These are phyloP conservation scores for Thelephora terrestris DNA, from an alignment of 1,284 basidiomycete genomes.

Conservation along the genomic window DNA sequence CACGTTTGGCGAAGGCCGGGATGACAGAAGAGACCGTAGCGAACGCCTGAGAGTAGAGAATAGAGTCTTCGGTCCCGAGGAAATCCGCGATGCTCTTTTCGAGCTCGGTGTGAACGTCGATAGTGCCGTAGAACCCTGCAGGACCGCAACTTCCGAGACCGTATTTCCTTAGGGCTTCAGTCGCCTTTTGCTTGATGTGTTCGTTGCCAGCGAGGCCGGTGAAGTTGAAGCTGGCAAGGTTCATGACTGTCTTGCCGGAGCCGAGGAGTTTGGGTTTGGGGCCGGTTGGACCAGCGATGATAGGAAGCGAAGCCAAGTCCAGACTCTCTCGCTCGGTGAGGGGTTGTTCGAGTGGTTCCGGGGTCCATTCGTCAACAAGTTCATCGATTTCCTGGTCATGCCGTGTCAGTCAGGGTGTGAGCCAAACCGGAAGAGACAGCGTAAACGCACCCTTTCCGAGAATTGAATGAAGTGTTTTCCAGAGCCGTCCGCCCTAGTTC, in stretches of 20 bases:
- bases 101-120: slow-evolving; percentile 88
- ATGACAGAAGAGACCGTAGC: slow-evolving; percentile 91
- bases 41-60: slow-evolving; percentile 94
- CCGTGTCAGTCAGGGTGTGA: neutral
- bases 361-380: slow-evolving; percentile 91
- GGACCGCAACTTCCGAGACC: slow-evolving; percentile 96
- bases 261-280: slow-evolving; percentile 72
- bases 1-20: slow-evolving; percentile 95
- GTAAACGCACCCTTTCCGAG: slow-evolving; percentile 64
- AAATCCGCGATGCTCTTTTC: slow-evolving; percentile 89
- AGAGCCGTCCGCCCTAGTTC: slow-evolving; percentile 78
- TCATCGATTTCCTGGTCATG: slow-evolving; percentile 86
- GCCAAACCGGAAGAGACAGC: neutral
- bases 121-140: slow-evolving; percentile 94
- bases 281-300: slow-evolving; percentile 75
- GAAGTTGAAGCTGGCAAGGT: slow-evolving; percentile 92
- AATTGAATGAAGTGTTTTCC: slow-evolving; percentile 92
- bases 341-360: slow-evolving; percentile 72
- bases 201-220: slow-evolving; percentile 87
- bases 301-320: slow-evolving; percentile 67
- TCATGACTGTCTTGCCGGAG: slow-evolving; percentile 75
- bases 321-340: slow-evolving; percentile 51
- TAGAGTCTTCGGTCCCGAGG: slow-evolving; percentile 79
- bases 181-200: slow-evolving; percentile 75
- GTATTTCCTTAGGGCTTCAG: slow-evolving; percentile 84